Evolutionary conservation across 2,329 filamentous ascomycete species (phyloP).

Genomic region (Lasiodiplodia citricola): DNA sequence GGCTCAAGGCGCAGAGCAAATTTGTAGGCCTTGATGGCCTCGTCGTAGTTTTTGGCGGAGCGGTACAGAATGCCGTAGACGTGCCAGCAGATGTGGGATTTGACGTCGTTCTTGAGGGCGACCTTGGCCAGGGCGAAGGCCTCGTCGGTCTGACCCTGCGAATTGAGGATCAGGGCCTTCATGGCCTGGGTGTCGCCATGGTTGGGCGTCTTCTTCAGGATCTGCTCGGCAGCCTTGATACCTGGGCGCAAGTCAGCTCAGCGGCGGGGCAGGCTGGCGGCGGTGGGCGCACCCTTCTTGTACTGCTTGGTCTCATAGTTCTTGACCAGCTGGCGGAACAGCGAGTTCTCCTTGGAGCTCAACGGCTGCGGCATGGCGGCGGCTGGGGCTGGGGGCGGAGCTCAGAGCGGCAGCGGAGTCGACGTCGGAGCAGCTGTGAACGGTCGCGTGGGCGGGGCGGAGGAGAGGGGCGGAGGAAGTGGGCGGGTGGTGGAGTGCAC

Average conservation of each 20-base stretch:
- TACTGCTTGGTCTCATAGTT: conserved; percentile 99
- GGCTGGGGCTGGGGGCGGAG: background rate
- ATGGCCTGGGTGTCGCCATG: conserved; percentile 99
- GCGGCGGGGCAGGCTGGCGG: conserved; percentile 17
- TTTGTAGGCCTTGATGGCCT: conserved; percentile 99
- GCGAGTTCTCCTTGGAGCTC: conserved; percentile 85
- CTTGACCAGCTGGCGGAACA: conserved; percentile 94
- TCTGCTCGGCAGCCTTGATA: conserved; percentile 94
- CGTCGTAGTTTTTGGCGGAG: conserved; percentile 95
- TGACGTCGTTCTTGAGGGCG: conserved; percentile 95
- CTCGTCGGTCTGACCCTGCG: conserved; percentile 89
- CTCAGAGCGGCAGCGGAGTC: background rate
- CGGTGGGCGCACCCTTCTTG: conserved; percentile 69
- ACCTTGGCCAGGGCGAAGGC: conserved; percentile 92
- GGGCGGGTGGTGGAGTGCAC: background rate
- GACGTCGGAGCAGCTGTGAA: background rate
- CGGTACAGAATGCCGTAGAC: conserved; percentile 95
- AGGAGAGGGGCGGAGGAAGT: background rate
- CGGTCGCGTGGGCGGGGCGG: conserved; percentile 15
- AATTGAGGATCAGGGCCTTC: conserved; percentile 97
- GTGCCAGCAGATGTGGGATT: conserved; percentile 99
- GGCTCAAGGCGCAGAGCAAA: conserved; percentile 92
- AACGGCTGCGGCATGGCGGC: conserved; percentile 71
- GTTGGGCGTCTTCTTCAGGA: conserved; percentile 90
- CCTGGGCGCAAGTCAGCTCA: conserved; percentile 55